Percentiles rank a stretch among this genome's conserved stretches.
Evolutionary conservation across 2,329 filamentous ascomycete species (phyloP).

Genomic region (Cercospora zeina): DNA sequence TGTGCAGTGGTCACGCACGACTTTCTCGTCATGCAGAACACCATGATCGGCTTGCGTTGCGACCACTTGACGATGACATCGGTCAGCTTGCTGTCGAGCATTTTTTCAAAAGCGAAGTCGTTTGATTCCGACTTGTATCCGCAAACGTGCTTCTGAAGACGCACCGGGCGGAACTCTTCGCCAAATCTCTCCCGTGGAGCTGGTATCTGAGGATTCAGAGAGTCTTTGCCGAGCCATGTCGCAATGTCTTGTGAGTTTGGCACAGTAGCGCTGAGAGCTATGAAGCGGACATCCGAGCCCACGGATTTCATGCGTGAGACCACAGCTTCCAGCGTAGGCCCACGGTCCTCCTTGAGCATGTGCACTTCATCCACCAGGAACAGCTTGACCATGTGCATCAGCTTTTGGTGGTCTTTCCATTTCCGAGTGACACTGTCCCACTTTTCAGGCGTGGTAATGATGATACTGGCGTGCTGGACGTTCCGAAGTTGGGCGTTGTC

Average conservation of each 20-base stretch:
- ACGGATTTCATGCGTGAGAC: conserved; percentile 86
- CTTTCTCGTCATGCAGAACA: conserved; percentile 78
- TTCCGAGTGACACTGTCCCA: conserved; percentile 88
- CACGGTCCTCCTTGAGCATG: conserved; percentile 75
- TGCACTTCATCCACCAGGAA: conserved; percentile 88
- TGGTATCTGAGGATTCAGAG: conserved; percentile 60
- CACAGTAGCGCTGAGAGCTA: conserved; percentile 80
- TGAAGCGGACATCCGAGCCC: conserved; percentile 71
- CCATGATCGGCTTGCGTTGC: conserved; percentile 71
- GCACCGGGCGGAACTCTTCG: conserved; percentile 77
- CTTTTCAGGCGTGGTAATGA: conserved; percentile 85
- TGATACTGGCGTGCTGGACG: conserved; percentile 74
- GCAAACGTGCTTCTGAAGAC: conserved; percentile 72
- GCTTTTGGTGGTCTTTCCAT: conserved; percentile 75
- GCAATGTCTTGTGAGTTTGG: conserved; percentile 81
- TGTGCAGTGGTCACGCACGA: conserved; percentile 69
- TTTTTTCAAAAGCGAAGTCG: conserved; percentile 74
- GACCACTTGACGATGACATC: conserved; percentile 67
- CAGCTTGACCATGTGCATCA: conserved; percentile 73
- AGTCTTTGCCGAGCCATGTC: conserved; percentile 70
- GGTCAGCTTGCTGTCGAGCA: conserved; percentile 65
- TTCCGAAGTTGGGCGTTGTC: conserved; percentile 64
- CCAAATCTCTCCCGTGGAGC: conserved; percentile 70
- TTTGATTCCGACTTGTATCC: conserved; percentile 66
- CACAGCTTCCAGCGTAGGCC: conserved; percentile 78